Percentiles rank a stretch among this genome's conserved stretches.
These are phyloP conservation scores for Tricholoma hemisulphureum DNA, from an alignment of 768 basidiomycete genomes.

Conservation along the genomic window DNA sequence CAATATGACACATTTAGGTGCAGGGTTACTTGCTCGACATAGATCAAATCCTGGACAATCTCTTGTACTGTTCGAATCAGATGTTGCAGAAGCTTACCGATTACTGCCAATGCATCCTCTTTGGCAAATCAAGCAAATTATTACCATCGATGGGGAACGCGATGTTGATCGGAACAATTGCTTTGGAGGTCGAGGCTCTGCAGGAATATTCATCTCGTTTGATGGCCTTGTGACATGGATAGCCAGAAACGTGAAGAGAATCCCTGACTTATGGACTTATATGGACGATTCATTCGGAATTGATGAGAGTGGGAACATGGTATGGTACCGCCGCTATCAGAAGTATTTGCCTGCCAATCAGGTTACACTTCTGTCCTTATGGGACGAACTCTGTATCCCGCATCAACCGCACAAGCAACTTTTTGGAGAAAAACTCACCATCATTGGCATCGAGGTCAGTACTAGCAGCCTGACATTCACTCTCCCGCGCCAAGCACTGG, in stretches of 20 bases:
- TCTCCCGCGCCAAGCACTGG: constrained; percentile 2
- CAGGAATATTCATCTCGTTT: constrained; percentile 26
- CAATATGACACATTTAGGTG: constrained; percentile 31
- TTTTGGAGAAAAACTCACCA: constrained; percentile 27
- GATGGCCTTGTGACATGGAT: constrained; percentile 34
- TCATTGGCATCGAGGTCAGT: constrained; percentile 42
- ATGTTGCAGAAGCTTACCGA: constrained; percentile 36
- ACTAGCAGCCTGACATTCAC: constrained; percentile 29
- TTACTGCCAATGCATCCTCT: no score
- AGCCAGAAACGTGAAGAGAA: constrained; percentile 18
- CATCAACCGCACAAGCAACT: constrained; percentile 41
- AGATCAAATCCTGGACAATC: constrained; percentile 5
- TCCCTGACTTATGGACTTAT: constrained; percentile 25
- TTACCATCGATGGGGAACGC: constrained; percentile 26
- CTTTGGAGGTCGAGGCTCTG: constrained; percentile 31
- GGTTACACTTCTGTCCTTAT: constrained; percentile 27
- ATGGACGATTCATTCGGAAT: constrained; percentile 31
- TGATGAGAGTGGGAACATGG: constrained; percentile 18
- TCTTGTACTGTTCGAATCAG: constrained; percentile 35
- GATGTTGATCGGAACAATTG: constrained; percentile 31
- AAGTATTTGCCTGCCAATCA: background rate
- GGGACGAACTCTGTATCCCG: constrained; percentile 39
- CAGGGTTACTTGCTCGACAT: constrained; percentile 13
- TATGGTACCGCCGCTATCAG: constrained; percentile 30
- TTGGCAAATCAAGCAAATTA: no score